Evolutionary conservation across 2,329 filamentous ascomycete genomes (phyloP), one percentile per base, ranked within the genome.

Genomic region (Pyricularia pennisetigena): DNA sequence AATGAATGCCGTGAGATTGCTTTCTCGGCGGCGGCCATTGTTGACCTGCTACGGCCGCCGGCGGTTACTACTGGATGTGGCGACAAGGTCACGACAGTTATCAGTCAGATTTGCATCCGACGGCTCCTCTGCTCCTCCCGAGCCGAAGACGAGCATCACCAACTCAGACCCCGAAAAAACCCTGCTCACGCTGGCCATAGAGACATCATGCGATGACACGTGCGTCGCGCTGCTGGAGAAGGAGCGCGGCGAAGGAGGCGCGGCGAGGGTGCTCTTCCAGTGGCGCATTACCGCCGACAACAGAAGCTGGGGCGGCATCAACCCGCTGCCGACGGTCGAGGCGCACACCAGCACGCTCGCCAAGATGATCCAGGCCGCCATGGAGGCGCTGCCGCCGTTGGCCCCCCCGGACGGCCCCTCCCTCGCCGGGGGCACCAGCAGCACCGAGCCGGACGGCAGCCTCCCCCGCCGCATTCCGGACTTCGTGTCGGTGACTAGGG

Each of bases 181-280:
- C 35, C 67, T 72, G 2, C 69, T 74, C 28, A 88, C 85, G 5
- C 84, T 94, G 65, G 91, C 91, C 67, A 93, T 95, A 75, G 92
- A 95, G 77, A 90, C 90, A 10, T 93, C 90, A 2, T 95, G 94
- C 83, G 94, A 98, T 79, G 94, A 98, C 80, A 97, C 94, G 0
- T 94, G 91, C 69, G 93, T 97, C 24, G 90, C 94, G 32, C 79
- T 98, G 65, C 83, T 97, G 57, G 86, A 91, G 68, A 89, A 88
- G 72, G 73, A 78, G 32, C 71, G 71, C 66, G 16, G 68, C 7
- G 66, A 63, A 9, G 73, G 68, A 70, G 74, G 73, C 67, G 68
- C 77, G 64, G 87, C 90, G 10, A 81, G 79, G 6, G 83, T 97
- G 2, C 87, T 90, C 72, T 96, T 93, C 81, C 89, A 97, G 76